Base-by-base conservation (phyloP, 1,284 basidiomycete species). In the Porogramme epimiltina region DNA sequence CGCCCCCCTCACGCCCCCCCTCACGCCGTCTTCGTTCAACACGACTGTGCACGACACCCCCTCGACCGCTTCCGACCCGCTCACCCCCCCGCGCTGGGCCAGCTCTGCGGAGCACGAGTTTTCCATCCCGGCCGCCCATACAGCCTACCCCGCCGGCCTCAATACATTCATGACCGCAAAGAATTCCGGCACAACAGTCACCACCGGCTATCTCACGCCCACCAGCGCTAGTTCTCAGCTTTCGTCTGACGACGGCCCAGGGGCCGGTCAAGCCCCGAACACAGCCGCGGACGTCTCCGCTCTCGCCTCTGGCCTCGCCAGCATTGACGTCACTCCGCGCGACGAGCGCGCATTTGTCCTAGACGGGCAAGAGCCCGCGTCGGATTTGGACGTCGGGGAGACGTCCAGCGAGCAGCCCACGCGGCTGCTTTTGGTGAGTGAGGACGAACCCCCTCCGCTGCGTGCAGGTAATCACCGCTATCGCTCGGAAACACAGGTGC, bases 11-110 rank as follows among this genome's bases (percentile, higher is more conserved):
- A 69, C 67, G 2, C 67, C 67, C 16, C 67, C 67, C 4, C 60
- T 69, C 34, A 69, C 67, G 1, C 67, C 67, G 1, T 66, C 66
- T 1, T 64, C 64, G 6, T 67, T 69, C 55, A 60, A 60, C 23
- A 60, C 61, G 8, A 54, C 49, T 25, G 19, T 58, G 5, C 50
- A 63, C 46, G 61, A 65, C 26, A 61, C 61, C 18, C 64, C 64
- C 1, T 48, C 63, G 8, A 66, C 64, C 2, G 64, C 65, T 0
- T 58, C 62, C 4, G 64, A 65, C 37, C 43, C 49, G 5, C 52
- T 39, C 31, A 61, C 61, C 13, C 57, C 59, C 11, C 52, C 60
- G 11, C 59, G 60, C 36, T 62, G 59, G 59, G 42, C 58, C 24
- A 50, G 45, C 42, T 31, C 55, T 28, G 22, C 53, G 31, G 54